Base-by-base conservation (phyloP, 768 basidiomycete species). In the Mycena polygramma region DNA sequence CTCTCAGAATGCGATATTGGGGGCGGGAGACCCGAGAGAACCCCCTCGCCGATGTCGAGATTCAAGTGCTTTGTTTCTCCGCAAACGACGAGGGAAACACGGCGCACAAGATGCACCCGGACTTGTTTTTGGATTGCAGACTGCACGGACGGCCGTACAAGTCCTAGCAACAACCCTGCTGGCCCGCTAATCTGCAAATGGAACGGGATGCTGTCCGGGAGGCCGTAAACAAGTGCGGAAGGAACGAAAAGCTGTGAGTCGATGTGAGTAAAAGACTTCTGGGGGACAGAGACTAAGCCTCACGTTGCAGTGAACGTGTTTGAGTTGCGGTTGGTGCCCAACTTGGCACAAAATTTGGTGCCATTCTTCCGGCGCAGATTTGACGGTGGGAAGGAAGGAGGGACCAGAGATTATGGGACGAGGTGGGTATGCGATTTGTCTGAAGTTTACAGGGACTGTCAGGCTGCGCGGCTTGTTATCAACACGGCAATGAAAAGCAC, bases 311-410 rank as follows among this genome's bases (percentile, higher is more conserved):
- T 85, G 78, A 7, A 79, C 70, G 20, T 78, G 77, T n/a, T 74
- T 59, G 53, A 80, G 59, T 5, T 57, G 60, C 4, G 80, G 77
- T 15, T 68, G 49, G 57, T 67, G 60, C 64, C 54, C 72, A 81
- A 68, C 19, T 71, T 72, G 26, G 77, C 80, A 43, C 71, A 77
- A 7, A 39, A 82, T 70, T 71, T 86, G 80, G 60, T 75, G 26
- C 86, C 86, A 86, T 63, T 87, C 85, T 67, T 86, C 86, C 2
- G 85, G 84, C 1, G 80, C 77, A 0, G 78, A 72, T 70, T 87
- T 87, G 55, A 86, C 71, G 4, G 83, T 82, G 6, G 79, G 77
- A 54, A 84, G 70, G 61, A 87, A 84, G 7, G 79, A 73, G 15
- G 79, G 72, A 17, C 82, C 75, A 1, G 79, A 72, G 46, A 83